Percentiles rank a stretch among this genome's conserved stretches.
Conservation (phyloP, 345 rosid genomes). For the Corchorus capsularis region DNA sequence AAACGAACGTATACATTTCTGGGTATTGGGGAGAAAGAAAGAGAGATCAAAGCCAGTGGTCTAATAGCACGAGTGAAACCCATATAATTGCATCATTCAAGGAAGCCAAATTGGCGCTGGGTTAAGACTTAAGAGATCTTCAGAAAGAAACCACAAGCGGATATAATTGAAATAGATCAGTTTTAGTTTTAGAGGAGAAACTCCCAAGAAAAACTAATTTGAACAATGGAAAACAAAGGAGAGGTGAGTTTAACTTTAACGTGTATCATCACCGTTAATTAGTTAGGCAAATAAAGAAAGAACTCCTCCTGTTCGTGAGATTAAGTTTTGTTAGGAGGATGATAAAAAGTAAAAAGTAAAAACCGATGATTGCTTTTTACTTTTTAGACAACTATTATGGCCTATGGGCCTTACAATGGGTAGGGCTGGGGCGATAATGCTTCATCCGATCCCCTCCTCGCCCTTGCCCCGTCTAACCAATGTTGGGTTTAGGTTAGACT, state of each 20-base stretch:
- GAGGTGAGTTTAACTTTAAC: not conserved
- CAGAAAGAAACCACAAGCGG: not conserved
- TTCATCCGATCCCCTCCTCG: no score
- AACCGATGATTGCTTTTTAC: no score
- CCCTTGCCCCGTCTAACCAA: no score
- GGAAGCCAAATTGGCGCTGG: not conserved
- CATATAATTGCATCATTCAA: not conserved
- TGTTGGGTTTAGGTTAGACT: no score
- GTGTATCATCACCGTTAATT: not conserved
- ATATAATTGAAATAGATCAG: not conserved
- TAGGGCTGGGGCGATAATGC: no score
- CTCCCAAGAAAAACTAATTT: not conserved
- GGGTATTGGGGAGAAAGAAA: not conserved
- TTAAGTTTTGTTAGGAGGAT: no score
- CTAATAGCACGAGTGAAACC: not conserved
- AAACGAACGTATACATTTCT: not conserved
- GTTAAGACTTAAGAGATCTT: not conserved
- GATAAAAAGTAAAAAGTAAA: no score
- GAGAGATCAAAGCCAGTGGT: not conserved
- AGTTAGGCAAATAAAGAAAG: not conserved
- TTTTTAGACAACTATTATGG: no score
- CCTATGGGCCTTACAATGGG: no score
- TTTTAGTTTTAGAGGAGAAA: not conserved
- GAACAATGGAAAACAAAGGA: not conserved
- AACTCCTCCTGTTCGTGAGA: no score